Conservation (phyloP, 805 yeast genomes). For the Saccharomycopsis selenospora region DNA sequence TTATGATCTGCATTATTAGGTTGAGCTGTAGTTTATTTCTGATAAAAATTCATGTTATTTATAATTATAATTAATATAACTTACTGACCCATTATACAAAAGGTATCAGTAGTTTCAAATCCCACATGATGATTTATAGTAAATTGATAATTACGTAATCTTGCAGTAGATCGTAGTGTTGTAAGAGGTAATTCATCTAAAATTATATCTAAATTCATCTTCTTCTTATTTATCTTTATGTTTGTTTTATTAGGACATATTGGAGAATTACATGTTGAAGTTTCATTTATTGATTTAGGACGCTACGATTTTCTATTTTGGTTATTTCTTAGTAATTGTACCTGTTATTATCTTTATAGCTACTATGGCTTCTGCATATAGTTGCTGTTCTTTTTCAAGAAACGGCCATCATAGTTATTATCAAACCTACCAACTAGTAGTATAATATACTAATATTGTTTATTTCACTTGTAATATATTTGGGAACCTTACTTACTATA, state of each 20-base stretch:
- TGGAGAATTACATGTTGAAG: conserved; percentile 25
- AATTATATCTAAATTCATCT: conserved; percentile 11
- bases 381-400: too few relatives aligned
- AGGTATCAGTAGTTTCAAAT: conserved; percentile 25
- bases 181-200: conserved; percentile 15
- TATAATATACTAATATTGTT: conserved; percentile 10
- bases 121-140: conserved; percentile 25
- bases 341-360: too few relatives aligned
- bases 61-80: too few relatives aligned
- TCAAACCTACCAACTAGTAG: conserved; percentile 21
- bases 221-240: conserved; percentile 22
- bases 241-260: conserved; percentile 23
- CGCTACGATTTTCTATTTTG: conserved; percentile 22
- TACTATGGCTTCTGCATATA: too few relatives aligned
- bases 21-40: too few relatives aligned
- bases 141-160: conserved; percentile 23
- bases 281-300: conserved; percentile 20
- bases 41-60: too few relatives aligned
- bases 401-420: conserved; percentile 21
- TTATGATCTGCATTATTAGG: too few relatives aligned
- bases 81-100: too few relatives aligned
- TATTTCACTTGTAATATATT: conserved; percentile 18
- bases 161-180: conserved; percentile 15
- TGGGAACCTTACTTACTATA: conserved; percentile 20
- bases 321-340: conserved; percentile 22